These are phyloP conservation scores for Sophora flavescens DNA, from an alignment of 306 rosid genomes.

Conservation along the genomic window DNA sequence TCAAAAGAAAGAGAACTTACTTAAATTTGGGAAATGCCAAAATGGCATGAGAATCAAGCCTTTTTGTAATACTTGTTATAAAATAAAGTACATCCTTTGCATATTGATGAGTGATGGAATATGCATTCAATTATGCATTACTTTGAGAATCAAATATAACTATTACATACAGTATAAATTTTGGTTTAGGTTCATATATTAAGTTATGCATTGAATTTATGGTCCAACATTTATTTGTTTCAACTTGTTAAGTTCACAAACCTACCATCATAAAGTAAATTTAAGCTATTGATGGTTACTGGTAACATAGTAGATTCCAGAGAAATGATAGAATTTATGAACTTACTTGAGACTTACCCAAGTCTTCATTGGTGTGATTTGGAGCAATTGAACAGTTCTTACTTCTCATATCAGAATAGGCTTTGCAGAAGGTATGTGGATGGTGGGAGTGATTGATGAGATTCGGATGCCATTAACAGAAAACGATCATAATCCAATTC, in stretches of 20 bases:
- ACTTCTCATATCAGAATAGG: slow-evolving; percentile 70
- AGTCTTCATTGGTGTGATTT: slow-evolving; percentile 30
- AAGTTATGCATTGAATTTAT: slow-evolving; percentile 2
- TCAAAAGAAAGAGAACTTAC: neutral
- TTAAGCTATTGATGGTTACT: slow-evolving; percentile 31
- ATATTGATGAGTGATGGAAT: slow-evolving; percentile 1
- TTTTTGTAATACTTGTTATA: neutral
- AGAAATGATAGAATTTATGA: neutral
- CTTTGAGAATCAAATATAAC: neutral
- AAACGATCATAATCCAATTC: slow-evolving; percentile 57
- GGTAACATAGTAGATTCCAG: neutral
- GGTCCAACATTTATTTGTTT: slow-evolving; percentile 4
- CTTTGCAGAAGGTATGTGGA: slow-evolving; percentile 68
- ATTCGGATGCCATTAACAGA: slow-evolving; percentile 64
- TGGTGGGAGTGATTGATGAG: slow-evolving; percentile 91
- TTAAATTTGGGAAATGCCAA: neutral
- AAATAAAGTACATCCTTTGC: neutral
- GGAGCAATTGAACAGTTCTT: slow-evolving; percentile 33
- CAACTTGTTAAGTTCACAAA: slow-evolving; percentile 7
- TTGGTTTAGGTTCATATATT: slow-evolving; percentile 19
- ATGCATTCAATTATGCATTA: neutral
- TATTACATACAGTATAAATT: neutral
- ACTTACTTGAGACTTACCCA: neutral
- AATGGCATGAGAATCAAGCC: neutral
- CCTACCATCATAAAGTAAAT: neutral